A percentile compares a stretch with the other conserved stretches of the same genome.
These are phyloP conservation scores for Aspergillus fumigatiaffinis DNA, from an alignment of 2,329 filamentous ascomycete species.

Conservation along the genomic window DNA sequence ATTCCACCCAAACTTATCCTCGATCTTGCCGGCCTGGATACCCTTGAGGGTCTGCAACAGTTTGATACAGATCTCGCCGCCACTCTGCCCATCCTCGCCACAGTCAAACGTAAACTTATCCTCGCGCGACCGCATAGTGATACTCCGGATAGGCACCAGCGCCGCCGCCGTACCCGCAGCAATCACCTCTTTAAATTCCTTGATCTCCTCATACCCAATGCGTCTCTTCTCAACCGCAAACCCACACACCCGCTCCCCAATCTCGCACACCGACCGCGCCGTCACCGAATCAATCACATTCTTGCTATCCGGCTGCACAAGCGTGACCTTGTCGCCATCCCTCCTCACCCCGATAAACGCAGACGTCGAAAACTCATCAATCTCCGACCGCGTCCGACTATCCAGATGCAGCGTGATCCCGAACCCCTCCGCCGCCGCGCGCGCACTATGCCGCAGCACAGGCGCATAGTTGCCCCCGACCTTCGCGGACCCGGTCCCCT, in stretches of 20 bases:
- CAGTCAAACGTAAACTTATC: conserved; percentile 55
- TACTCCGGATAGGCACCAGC: conserved; percentile 85
- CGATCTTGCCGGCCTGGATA: conserved; percentile 75
- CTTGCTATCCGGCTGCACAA: conserved; percentile 83
- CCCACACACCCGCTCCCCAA: conserved; percentile 67
- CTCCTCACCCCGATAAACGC: conserved; percentile 80
- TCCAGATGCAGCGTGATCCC: conserved; percentile 96
- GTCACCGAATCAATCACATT: conserved; percentile 87
- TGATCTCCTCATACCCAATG: conserved; percentile 58
- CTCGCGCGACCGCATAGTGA: conserved; percentile 63
- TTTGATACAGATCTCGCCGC: conserved; percentile 67
- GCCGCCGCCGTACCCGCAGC: conserved; percentile 90
- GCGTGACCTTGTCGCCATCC: conserved; percentile 58
- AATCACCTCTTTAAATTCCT: conserved; percentile 71
- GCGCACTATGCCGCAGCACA: conserved; percentile 81
- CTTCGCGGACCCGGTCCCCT: conserved; percentile 88
- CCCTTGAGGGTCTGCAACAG: conserved; percentile 74
- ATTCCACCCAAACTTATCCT: conserved; percentile 74
- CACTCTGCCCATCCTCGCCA: conserved; percentile 39
- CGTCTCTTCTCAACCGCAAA: conserved; percentile 77
- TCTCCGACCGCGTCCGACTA: conserved; percentile 73
- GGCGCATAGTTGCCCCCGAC: conserved; percentile 95
- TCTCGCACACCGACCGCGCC: conserved; percentile 70
- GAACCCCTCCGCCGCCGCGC: conserved; percentile 71
- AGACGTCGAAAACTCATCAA: conserved; percentile 94